These are phyloP conservation scores for Calophaca sinica DNA, from an alignment of 306 rosid genomes.

Conservation along the genomic window DNA sequence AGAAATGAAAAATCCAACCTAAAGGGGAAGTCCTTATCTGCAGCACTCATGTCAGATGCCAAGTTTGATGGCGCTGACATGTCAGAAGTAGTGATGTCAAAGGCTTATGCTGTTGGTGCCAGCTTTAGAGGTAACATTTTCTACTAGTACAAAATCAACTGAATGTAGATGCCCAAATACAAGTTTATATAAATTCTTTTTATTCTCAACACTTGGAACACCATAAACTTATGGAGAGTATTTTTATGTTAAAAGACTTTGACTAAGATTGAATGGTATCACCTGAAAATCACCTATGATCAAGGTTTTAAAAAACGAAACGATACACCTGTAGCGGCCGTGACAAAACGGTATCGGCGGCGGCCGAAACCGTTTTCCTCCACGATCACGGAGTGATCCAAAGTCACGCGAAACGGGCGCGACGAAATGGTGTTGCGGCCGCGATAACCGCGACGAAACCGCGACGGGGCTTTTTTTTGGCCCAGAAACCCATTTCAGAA, in stretches of 20 bases:
- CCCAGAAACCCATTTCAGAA: too few species aligned
- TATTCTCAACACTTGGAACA: background rate
- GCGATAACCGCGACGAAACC: too few species aligned
- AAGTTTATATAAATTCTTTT: slow-evolving; percentile 2
- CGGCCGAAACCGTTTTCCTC: too few species aligned
- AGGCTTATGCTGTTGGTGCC: slow-evolving; percentile 90
- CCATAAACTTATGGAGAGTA: background rate
- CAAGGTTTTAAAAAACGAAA: too few species aligned
- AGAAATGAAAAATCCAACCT: slow-evolving; percentile 81
- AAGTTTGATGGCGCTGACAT: slow-evolving; percentile 98
- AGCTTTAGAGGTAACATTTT: slow-evolving; percentile 82
- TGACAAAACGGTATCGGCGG: too few species aligned
- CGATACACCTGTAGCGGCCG: too few species aligned
- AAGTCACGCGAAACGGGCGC: too few species aligned
- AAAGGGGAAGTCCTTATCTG: slow-evolving; percentile 90
- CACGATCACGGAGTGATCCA: too few species aligned
- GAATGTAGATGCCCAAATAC: slow-evolving; percentile 20
- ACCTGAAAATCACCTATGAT: too few species aligned
- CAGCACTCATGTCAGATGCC: slow-evolving; percentile 96
- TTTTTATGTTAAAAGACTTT: background rate
- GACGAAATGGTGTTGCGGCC: too few species aligned
- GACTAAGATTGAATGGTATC: background rate
- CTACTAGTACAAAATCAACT: slow-evolving; percentile 18
- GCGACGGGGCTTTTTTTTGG: too few species aligned
- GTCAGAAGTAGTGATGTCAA: slow-evolving; percentile 96